Evolutionary conservation across 306 rosid species (phyloP).

Genomic region (Bauhinia variegata): DNA sequence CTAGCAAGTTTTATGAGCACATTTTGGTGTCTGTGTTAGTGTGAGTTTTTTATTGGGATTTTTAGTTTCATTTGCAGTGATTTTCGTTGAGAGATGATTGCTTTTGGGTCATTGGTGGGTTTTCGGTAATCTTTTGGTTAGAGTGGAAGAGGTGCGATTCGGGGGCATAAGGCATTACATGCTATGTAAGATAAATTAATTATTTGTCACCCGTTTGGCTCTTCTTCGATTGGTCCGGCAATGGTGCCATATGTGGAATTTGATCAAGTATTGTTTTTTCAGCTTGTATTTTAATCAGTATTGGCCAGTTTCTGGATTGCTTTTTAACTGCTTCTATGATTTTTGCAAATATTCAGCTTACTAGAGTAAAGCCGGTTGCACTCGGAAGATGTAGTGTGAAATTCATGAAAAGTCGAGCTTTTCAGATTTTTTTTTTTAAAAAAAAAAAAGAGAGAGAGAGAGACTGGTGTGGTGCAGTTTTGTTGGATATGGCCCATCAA

Average conservation of each 20-base stretch:
- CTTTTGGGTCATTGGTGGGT: neutral
- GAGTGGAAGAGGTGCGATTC: neutral
- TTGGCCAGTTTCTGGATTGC: neutral
- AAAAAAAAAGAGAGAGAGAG: neutral
- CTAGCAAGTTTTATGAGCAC: neutral
- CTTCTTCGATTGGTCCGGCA: slow-evolving; percentile 4
- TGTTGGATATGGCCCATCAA: slow-evolving; percentile 9
- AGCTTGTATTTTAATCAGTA: neutral
- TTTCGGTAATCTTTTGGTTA: neutral
- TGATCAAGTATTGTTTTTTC: neutral
- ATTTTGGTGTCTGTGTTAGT: neutral
- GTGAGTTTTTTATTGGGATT: neutral
- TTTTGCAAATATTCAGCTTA: slow-evolving; percentile 8
- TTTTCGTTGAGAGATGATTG: neutral
- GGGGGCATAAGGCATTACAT: neutral
- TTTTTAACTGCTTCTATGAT: neutral
- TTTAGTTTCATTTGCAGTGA: neutral
- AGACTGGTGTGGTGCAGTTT: neutral
- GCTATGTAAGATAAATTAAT: neutral
- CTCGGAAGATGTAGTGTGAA: neutral
- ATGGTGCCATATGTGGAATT: neutral
- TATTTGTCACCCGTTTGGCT: neutral
- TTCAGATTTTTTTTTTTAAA: neutral
- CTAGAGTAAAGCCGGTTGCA: neutral
- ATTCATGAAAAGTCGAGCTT: slow-evolving; percentile 6